A percentile compares a stretch with the other conserved stretches of the same genome.
Evolutionary conservation across 1,284 basidiomycete species (phyloP).

Genomic region (Leccinum griseonigrum): DNA sequence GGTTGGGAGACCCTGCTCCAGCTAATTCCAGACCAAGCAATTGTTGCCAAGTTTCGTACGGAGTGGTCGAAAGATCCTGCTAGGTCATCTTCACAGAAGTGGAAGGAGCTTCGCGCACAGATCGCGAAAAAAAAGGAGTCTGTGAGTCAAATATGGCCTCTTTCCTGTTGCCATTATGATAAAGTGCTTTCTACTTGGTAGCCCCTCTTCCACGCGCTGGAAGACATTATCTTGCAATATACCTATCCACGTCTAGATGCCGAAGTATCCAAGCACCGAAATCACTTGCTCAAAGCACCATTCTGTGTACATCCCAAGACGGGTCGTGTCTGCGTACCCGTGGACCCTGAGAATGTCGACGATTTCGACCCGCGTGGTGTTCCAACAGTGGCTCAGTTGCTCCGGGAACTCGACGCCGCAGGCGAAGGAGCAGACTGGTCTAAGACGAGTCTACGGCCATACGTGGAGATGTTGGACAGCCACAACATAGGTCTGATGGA

Average conservation of each 20-base stretch:
- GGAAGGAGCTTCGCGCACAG: constrained; percentile 62
- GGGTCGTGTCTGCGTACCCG: constrained; percentile 92
- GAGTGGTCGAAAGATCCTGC: constrained; percentile 64
- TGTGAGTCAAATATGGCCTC: constrained; percentile 9
- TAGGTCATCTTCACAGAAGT: constrained; percentile 65
- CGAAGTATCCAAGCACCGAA: constrained; percentile 96
- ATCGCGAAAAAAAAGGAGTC: constrained; percentile 27
- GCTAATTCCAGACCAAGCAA: constrained; percentile 66
- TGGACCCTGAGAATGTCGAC: constrained; percentile 78
- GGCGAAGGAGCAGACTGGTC: constrained; percentile 59
- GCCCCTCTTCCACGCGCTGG: constrained; percentile 49
- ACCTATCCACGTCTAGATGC: constrained; percentile 96
- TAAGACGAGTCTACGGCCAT: constrained; percentile 79
- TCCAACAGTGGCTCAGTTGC: constrained; percentile 83
- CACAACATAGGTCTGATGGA: constrained; percentile 64
- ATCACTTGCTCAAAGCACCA: constrained; percentile 97
- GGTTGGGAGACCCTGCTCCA: constrained; percentile 78
- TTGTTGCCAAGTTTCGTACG: constrained; percentile 47
- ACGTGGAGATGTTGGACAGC: constrained; percentile 86
- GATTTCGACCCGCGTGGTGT: constrained; percentile 84
- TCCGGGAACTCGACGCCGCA: constrained; percentile 71
- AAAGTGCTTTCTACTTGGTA: constrained; percentile 25
- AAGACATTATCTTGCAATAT: constrained; percentile 92
- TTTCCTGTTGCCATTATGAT: constrained; percentile 6
- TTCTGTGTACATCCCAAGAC: constrained; percentile 98